phyloP scores from a whole-genome alignment of 768 basidiomycete species.

The Kwoniella sp. region DNA sequence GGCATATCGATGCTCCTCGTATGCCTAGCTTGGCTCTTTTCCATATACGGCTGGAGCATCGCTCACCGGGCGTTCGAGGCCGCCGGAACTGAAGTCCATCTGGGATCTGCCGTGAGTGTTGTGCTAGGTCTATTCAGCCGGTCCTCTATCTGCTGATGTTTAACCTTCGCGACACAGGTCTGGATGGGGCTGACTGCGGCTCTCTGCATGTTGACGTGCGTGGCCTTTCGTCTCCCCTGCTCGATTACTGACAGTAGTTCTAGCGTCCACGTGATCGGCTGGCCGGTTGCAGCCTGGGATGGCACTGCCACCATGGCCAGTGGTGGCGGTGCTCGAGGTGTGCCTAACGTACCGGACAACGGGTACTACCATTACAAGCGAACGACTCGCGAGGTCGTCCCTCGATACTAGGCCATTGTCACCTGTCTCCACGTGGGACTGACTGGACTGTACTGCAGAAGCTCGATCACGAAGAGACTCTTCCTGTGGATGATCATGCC shows the following conservation, averaged over 20 bases:
- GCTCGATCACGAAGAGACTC: no score
- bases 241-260: neutral
- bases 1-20: constrained; percentile 31
- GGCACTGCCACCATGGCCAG: constrained; percentile 26
- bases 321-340: constrained; percentile 30
- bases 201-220: constrained; percentile 41
- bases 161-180: no score
- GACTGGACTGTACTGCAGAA: no score
- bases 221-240: neutral
- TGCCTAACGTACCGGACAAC: constrained; percentile 26
- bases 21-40: constrained; percentile 35
- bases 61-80: constrained; percentile 40
- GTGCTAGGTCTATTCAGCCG: neutral
- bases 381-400: constrained; percentile 47
- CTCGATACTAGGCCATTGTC: constrained; percentile 22
- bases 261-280: constrained; percentile 38
- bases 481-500: no score
- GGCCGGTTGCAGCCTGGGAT: constrained; percentile 47
- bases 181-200: constrained; percentile 47
- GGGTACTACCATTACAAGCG: constrained; percentile 50
- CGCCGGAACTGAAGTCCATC: constrained; percentile 16
- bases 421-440: no score
- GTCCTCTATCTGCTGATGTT: neutral
- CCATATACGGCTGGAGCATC: constrained; percentile 47
- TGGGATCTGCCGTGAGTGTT: constrained; percentile 42